phyloP scores from a whole-genome alignment of 495 filamentous ascomycete species.

The Aspergillus steynii region DNA sequence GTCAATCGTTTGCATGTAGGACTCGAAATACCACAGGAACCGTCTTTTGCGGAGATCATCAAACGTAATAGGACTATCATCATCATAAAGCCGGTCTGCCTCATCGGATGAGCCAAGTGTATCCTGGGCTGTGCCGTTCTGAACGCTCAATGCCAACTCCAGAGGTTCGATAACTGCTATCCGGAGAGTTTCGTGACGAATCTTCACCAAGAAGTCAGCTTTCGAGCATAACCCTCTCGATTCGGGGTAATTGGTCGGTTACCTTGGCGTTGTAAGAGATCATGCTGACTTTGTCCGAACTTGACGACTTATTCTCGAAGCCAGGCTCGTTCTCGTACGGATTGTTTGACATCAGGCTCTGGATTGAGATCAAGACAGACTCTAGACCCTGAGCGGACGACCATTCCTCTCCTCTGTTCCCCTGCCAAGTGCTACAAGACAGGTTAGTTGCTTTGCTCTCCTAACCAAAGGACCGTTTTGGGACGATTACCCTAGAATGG shows the following conservation, averaged over 20 bases:
- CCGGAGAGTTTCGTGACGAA: slow-evolving; percentile 86
- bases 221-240: not conserved
- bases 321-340: slow-evolving; percentile 97
- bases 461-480: not conserved
- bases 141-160: slow-evolving; percentile 73
- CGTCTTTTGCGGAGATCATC: slow-evolving; percentile 86
- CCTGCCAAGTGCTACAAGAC: slow-evolving; percentile 81
- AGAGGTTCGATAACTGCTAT: slow-evolving; percentile 84
- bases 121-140: slow-evolving; percentile 47
- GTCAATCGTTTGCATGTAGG: slow-evolving; percentile 71
- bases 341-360: slow-evolving; percentile 90
- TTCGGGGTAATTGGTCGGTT: slow-evolving; percentile 4
- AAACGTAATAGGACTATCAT: slow-evolving; percentile 57
- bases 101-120: slow-evolving; percentile 31
- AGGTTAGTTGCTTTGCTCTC: slow-evolving; percentile 12
- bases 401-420: slow-evolving; percentile 89
- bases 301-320: slow-evolving; percentile 71
- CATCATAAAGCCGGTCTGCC: slow-evolving; percentile 51
- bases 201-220: slow-evolving; percentile 48
- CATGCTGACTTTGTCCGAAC: slow-evolving; percentile 71
- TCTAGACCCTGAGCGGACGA: slow-evolving; percentile 93
- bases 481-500: slow-evolving; percentile 76
- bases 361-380: slow-evolving; percentile 91
- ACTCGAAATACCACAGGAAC: slow-evolving; percentile 95
- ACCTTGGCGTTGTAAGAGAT: slow-evolving; percentile 87